phyloP scores from a whole-genome alignment of 495 filamentous ascomycete genomes.

The Echria macrotheca region DNA sequence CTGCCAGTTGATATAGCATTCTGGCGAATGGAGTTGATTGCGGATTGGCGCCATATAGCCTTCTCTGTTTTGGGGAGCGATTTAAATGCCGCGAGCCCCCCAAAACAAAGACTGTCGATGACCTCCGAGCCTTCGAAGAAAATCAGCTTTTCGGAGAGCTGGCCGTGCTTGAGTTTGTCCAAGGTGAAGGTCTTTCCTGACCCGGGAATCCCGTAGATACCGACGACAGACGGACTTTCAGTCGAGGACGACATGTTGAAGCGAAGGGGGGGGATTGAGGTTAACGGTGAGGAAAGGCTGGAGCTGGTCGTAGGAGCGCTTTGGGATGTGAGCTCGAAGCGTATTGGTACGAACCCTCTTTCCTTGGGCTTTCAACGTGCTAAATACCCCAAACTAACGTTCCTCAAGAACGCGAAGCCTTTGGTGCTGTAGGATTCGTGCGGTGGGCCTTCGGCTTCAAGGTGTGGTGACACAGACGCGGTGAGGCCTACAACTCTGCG shows the following conservation, averaged over 20 bases:
- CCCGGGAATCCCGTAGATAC: slow-evolving; percentile 59
- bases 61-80: slow-evolving; percentile 37
- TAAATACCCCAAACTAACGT: neutral
- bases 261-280: neutral
- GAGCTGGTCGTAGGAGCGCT: too few relatives aligned
- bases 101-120: slow-evolving; percentile 43
- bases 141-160: slow-evolving; percentile 36
- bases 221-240: slow-evolving; percentile 42
- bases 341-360: too few relatives aligned
- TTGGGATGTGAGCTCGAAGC: too few relatives aligned
- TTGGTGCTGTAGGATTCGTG: neutral
- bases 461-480: slow-evolving; percentile 1
- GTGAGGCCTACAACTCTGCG: neutral
- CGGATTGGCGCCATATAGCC: slow-evolving; percentile 35
- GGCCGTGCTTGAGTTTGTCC: slow-evolving; percentile 34
- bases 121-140: slow-evolving; percentile 49
- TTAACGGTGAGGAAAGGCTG: too few relatives aligned
- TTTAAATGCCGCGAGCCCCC: slow-evolving; percentile 51
- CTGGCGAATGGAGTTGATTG: slow-evolving; percentile 34
- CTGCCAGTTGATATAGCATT: slow-evolving; percentile 33
- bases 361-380: too few relatives aligned
- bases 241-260: neutral
- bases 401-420: neutral
- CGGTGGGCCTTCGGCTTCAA: neutral
- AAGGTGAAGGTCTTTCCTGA: slow-evolving; percentile 53